Evolutionary conservation across 805 yeast genomes (phyloP).

Genomic region (Wickerhamiella sergipiensis): DNA sequence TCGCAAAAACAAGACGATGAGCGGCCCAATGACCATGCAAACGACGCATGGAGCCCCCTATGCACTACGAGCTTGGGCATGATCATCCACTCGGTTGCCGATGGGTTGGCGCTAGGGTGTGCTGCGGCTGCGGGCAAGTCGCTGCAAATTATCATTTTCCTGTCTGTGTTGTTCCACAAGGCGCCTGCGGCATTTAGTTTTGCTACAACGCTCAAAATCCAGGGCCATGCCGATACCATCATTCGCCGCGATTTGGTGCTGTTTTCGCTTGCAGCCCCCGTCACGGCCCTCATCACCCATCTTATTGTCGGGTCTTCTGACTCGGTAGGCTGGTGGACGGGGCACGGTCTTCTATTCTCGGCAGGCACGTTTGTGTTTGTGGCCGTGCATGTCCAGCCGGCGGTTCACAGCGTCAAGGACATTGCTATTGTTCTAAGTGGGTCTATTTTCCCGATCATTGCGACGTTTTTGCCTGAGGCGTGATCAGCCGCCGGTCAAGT

Average conservation of each 20-base stretch:
- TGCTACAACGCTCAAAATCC: conserved; percentile 36
- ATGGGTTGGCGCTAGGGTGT: conserved; percentile 62
- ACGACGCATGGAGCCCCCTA: conserved; percentile 13
- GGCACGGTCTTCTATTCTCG: conserved; percentile 37
- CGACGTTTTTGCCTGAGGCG: conserved; percentile 11
- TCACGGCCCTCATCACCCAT: conserved; percentile 42
- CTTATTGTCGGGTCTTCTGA: conserved; percentile 19
- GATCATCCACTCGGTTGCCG: conserved; percentile 52
- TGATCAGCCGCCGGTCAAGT: too few species aligned
- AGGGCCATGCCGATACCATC: conserved; percentile 23
- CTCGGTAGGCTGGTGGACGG: background rate
- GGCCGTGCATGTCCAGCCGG: conserved; percentile 41
- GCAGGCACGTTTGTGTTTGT: conserved; percentile 67
- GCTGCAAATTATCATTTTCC: conserved; percentile 34
- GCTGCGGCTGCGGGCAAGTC: conserved; percentile 30
- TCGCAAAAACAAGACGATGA: conserved; percentile 21
- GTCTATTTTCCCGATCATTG: conserved; percentile 12
- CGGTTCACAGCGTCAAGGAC: background rate
- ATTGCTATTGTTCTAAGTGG: conserved; percentile 8
- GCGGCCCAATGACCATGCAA: background rate
- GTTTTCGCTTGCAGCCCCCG: conserved; percentile 50
- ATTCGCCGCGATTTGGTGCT: conserved; percentile 32
- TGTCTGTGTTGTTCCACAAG: conserved; percentile 57
- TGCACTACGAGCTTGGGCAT: conserved; percentile 45
- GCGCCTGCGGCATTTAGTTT: conserved; percentile 64